Evolutionary conservation across 306 rosid genomes (phyloP).

Genomic region (Ormosia emarginata): DNA sequence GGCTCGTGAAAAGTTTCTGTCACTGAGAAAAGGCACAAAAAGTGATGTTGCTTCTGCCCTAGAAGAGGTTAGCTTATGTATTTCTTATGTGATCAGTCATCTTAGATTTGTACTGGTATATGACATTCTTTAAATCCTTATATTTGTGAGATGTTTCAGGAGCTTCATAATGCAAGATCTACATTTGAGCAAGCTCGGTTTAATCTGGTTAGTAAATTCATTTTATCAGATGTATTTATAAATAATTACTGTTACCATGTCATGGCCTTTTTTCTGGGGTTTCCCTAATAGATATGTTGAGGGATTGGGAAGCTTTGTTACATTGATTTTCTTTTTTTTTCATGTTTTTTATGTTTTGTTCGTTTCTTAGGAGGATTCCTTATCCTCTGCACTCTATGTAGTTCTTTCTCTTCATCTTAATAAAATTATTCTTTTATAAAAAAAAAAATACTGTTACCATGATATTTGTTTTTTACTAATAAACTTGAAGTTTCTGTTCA

Average conservation of each 20-base stretch:
- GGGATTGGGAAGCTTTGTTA: no score
- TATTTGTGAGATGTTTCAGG: slow-evolving; percentile 51
- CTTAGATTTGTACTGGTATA: not conserved
- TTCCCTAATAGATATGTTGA: no score
- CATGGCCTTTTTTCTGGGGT: no score
- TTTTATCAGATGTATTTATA: not conserved
- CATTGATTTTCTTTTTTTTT: no score
- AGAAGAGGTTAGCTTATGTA: slow-evolving; percentile 68
- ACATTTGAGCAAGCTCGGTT: slow-evolving; percentile 96
- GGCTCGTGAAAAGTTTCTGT: slow-evolving; percentile 94
- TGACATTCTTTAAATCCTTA: slow-evolving; percentile 26
- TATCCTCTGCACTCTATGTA: not conserved
- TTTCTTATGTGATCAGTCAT: not conserved
- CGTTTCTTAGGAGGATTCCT: not conserved
- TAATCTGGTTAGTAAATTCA: slow-evolving; percentile 57
- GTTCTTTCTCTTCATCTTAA: not conserved
- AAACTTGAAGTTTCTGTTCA: slow-evolving; percentile 35
- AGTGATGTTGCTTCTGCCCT: slow-evolving; percentile 64
- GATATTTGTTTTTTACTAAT: not conserved
- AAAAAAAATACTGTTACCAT: not conserved
- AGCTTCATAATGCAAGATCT: slow-evolving; percentile 90
- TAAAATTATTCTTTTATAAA: no score
- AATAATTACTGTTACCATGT: not conserved
- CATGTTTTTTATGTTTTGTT: no score
- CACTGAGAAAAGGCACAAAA: slow-evolving; percentile 91